Evolutionary conservation across 768 basidiomycete species (phyloP).

Genomic region (Collybia sp.): DNA sequence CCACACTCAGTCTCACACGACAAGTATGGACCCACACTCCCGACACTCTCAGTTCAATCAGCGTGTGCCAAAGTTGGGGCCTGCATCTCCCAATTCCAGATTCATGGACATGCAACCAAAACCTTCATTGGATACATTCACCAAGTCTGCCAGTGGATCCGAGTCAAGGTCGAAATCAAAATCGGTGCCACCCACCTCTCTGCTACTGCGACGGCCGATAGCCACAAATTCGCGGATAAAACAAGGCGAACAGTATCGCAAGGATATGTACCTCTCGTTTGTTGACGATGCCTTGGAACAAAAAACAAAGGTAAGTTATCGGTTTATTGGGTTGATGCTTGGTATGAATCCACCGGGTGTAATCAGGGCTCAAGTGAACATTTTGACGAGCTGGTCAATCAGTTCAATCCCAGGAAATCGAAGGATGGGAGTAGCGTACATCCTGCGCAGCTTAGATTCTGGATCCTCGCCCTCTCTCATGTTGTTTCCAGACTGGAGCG

Average conservation of each 20-base stretch:
- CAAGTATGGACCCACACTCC: constrained; percentile 74
- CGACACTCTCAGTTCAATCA: constrained; percentile 72
- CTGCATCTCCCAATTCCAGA: constrained; percentile 38
- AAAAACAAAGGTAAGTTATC: constrained; percentile 55
- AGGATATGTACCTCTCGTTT: constrained; percentile 82
- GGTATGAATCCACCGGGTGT: too few relatives aligned
- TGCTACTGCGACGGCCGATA: constrained; percentile 49
- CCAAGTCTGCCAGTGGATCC: constrained; percentile 30
- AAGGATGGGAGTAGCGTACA: constrained; percentile 27
- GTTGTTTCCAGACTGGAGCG: constrained; percentile 88
- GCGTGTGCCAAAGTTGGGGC: constrained; percentile 64
- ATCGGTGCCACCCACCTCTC: constrained; percentile 16
- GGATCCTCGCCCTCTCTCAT: constrained; percentile 86
- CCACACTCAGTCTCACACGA: constrained; percentile 8
- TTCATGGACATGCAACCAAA: constrained; percentile 37
- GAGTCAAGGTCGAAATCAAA: constrained; percentile 18
- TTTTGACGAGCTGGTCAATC: constrained; percentile 86
- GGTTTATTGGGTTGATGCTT: too few relatives aligned
- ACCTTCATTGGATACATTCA: constrained; percentile 37
- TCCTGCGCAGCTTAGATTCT: constrained; percentile 61
- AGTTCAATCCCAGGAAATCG: constrained; percentile 60
- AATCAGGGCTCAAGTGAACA: constrained; percentile 64
- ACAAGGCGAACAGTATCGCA: constrained; percentile 70
- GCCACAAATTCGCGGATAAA: constrained; percentile 77
- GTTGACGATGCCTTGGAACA: constrained; percentile 78